Conservation (phyloP, 192 early-diverging fungal species). For the Bifiguratus adelaidae region DNA sequence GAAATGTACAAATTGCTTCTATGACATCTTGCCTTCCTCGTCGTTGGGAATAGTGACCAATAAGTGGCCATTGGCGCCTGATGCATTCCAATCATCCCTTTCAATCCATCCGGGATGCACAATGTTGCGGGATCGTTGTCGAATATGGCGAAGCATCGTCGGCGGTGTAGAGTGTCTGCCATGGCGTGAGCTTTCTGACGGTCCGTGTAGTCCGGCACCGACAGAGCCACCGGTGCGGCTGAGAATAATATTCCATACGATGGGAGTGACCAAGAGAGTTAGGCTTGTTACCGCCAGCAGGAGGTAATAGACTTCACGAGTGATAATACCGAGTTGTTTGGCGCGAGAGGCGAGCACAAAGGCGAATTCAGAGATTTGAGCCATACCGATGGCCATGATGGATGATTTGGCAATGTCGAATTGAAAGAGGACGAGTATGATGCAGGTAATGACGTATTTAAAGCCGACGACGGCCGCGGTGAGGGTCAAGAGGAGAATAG, state of each 20-base stretch:
- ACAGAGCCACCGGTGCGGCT: neutral
- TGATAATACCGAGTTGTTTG: constrained; percentile 36
- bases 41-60: neutral
- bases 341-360: constrained; percentile 46
- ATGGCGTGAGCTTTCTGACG: too few species aligned
- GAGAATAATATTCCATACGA: constrained; percentile 29
- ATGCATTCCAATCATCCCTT: too few species aligned
- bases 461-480: constrained; percentile 30
- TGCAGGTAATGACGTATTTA: constrained; percentile 24
- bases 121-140: too few species aligned
- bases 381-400: constrained; percentile 33
- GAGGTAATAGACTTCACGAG: constrained; percentile 41
- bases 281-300: constrained; percentile 36
- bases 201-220: too few species aligned
- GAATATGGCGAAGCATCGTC: too few species aligned
- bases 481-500: constrained; percentile 26
- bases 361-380: constrained; percentile 45
- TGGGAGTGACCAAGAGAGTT: constrained; percentile 34
- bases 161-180: too few species aligned
- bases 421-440: constrained; percentile 27
- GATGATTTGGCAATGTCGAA: constrained; percentile 17
- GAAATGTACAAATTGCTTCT: too few species aligned
- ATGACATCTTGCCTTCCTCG: neutral
- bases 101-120: too few species aligned
- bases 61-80: neutral